Percentiles rank a stretch among this genome's conserved stretches.
phyloP scores from a whole-genome alignment of 305 asterid genomes.

The Fraxinus dipetala region DNA sequence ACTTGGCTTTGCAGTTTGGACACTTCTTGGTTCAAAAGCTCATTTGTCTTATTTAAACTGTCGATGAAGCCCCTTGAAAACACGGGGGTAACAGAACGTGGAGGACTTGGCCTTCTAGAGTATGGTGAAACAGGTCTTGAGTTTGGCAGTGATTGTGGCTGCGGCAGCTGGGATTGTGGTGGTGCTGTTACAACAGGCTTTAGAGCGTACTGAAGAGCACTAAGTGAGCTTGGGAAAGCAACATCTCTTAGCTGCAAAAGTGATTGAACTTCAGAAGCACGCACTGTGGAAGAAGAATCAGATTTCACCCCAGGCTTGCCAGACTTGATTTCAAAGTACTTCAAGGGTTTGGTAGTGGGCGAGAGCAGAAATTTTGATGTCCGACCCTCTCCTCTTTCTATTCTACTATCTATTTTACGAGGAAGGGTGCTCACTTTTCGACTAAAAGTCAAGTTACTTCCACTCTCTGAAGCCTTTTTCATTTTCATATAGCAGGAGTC shows the following conservation, averaged over 20 bases:
- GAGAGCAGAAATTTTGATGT: conserved; percentile 59
- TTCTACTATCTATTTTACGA: conserved; percentile 44
- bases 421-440: conserved; percentile 41
- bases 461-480: conserved; percentile 58
- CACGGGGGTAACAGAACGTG: conserved; percentile 66
- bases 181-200: conserved; percentile 53
- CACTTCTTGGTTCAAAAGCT: conserved; percentile 66
- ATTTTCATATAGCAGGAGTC: conserved; percentile 69
- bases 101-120: conserved; percentile 85
- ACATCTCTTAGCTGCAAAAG: conserved; percentile 73
- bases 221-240: conserved; percentile 84
- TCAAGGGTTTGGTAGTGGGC: conserved; percentile 63
- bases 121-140: conserved; percentile 80
- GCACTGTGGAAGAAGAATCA: conserved; percentile 51
- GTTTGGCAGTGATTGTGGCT: conserved; percentile 36
- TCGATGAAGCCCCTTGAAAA: conserved; percentile 79
- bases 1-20: conserved; percentile 69
- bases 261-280: conserved; percentile 91
- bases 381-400: conserved; percentile 43
- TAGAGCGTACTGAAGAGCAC: conserved; percentile 75
- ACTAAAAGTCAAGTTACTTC: conserved; percentile 32
- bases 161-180: conserved; percentile 36
- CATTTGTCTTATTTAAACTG: conserved; percentile 74
- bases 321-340: conserved; percentile 73
- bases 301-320: conserved; percentile 40